These are phyloP conservation scores for Fraxinus americana DNA, from an alignment of 257 asterid genomes.

Conservation along the genomic window DNA sequence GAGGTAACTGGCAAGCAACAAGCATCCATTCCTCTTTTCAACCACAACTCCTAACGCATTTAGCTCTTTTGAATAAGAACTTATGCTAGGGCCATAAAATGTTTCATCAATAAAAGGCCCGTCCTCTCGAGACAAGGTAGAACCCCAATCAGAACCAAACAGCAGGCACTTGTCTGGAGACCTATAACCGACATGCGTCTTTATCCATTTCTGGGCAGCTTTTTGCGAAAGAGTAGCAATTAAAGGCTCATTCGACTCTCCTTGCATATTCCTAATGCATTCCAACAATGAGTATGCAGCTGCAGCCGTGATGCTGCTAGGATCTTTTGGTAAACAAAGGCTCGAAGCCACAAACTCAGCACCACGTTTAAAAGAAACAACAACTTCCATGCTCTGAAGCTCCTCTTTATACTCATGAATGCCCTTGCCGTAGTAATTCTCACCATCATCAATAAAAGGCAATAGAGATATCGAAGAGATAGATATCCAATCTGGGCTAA, in stretches of 20 bases:
- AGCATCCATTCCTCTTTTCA: conserved; percentile 32
- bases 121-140: conserved; percentile 28
- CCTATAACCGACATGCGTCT: conserved; percentile 33
- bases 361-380: conserved; percentile 21
- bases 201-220: conserved; percentile 33
- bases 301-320: conserved; percentile 26
- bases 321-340: conserved; percentile 31
- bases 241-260: background rate
- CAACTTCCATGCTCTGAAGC: conserved; percentile 36
- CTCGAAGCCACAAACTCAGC: conserved; percentile 25
- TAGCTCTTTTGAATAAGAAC: conserved; percentile 31
- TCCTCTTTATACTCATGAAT: conserved; percentile 31
- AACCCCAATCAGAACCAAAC: conserved; percentile 31
- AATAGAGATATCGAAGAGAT: conserved; percentile 35
- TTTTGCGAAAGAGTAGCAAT: conserved; percentile 7
- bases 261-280: conserved; percentile 19
- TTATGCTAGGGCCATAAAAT: conserved; percentile 32
- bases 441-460: conserved; percentile 40
- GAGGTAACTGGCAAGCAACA: conserved; percentile 27
- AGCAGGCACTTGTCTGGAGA: conserved; percentile 35
- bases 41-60: conserved; percentile 28
- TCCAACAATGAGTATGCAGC: conserved; percentile 29
- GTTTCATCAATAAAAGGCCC: conserved; percentile 41
- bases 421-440: conserved; percentile 28
- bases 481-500: conserved; percentile 30